Evolutionary conservation across 2,329 filamentous ascomycete species (phyloP), one percentile per base, ranked within the genome.

Genomic region (Septoria linicola): DNA sequence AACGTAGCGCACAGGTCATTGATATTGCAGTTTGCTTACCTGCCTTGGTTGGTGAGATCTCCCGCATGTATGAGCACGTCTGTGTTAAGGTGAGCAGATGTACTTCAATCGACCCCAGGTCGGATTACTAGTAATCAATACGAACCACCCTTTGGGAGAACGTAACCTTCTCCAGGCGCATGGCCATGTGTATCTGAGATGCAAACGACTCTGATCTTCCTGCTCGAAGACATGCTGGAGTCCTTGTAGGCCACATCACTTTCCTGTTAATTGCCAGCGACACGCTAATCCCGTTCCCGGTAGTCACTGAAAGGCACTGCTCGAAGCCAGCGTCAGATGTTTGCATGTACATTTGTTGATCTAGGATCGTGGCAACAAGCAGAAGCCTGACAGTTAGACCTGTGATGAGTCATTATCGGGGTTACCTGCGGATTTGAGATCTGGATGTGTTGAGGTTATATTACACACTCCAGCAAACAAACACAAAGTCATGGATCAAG

Each of bases 51-150:
- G 3, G 86, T 88, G 59, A 91, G 69, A 65, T 91, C 87, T 5
- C 87, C 87, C 1, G 87, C 86, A 64, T 89, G 86, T 42, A 90
- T 83, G 27, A 91, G 74, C 7, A 91, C 80, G 65, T 91, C 85
- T 11, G 79, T 72, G 49, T n/a, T 76, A 77, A 65, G 1, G 86
- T 40, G 17, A 51, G 49, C 30, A n/a, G 27, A 10, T 10, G n/a
- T n/a, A 16, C 14, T 41, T 11, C 17, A n/a, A 21, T 27, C 10
- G 25, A 11, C 21, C 21, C 14, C 14, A n/a, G 16, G 21, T 17
- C 13, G 21, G 17, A 44, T 37, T 27, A 27, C 16, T 21, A 16
- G 13, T 17, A 39, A 1, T 16, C 20, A 11, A 8, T 13, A 50
- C 46, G n/a, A 41, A 47, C 47, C 47, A 17, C 41, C 42, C n/a